phyloP scores from a whole-genome alignment of 2,329 filamentous ascomycete genomes.

The Apiospora rasikravindrae region DNA sequence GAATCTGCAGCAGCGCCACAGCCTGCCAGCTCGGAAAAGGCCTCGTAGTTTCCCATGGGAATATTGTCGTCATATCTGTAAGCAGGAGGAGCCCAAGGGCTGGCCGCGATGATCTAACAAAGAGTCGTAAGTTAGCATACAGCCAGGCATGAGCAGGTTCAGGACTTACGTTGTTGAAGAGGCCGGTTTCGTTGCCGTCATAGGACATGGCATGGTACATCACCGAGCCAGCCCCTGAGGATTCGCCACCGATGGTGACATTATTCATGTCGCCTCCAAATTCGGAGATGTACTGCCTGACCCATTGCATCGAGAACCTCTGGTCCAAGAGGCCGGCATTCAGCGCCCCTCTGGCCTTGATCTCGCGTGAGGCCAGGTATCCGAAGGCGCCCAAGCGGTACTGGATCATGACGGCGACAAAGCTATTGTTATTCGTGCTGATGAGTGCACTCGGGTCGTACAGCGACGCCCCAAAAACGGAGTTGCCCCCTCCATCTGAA shows the following conservation, averaged over 20 bases:
- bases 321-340: conserved; percentile 59
- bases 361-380: conserved; percentile 52
- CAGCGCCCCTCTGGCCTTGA: conserved; percentile 37
- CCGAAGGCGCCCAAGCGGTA: conserved; percentile 51
- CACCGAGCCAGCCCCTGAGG: conserved; percentile 50
- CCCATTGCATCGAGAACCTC: conserved; percentile 57
- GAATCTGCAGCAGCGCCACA: conserved; percentile 34
- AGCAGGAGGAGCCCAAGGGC: conserved; percentile 34
- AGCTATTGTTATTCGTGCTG: conserved; percentile 47
- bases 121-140: conserved; percentile 33
- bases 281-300: conserved; percentile 54
- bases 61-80: conserved; percentile 31
- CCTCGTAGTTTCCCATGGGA: conserved; percentile 35
- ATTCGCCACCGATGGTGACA: conserved; percentile 60
- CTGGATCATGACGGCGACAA: conserved; percentile 48
- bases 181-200: conserved; percentile 46
- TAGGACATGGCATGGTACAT: conserved; percentile 54
- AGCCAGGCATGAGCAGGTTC: background rate
- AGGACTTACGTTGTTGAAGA: conserved; percentile 46
- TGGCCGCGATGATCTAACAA: conserved; percentile 33
- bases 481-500: conserved; percentile 53
- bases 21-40: conserved; percentile 40
- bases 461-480: conserved; percentile 27
- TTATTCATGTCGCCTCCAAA: conserved; percentile 58
- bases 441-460: conserved; percentile 32